phyloP scores from a whole-genome alignment of 352 stramenopile genomes.

The Globisporangium irregulare region DNA sequence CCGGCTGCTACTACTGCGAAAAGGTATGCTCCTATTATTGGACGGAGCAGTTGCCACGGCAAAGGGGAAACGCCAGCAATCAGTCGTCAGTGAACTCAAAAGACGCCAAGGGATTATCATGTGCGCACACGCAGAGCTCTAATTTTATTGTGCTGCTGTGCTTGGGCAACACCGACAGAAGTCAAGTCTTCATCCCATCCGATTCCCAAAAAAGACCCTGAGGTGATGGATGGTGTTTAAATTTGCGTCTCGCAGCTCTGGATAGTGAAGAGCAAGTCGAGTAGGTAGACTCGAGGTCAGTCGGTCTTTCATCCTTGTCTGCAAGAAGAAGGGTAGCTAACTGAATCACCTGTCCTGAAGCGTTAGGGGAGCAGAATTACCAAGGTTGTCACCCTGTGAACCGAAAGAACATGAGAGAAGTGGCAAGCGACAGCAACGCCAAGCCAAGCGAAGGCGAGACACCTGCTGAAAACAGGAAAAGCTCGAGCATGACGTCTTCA shows the following conservation, averaged over 20 bases:
- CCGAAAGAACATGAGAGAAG: not conserved
- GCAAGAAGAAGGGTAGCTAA: not conserved
- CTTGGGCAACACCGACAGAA: no score
- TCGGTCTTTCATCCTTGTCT: not conserved
- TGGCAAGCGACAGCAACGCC: not conserved
- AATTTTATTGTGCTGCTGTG: not conserved
- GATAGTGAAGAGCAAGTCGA: not conserved
- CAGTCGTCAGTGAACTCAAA: no score
- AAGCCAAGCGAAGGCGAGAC: not conserved
- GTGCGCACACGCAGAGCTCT: not conserved
- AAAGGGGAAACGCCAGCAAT: not conserved
- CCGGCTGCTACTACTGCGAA: not conserved
- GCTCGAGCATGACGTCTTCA: not conserved
- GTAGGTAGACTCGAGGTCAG: not conserved
- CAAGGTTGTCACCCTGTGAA: not conserved
- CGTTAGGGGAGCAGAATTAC: not conserved
- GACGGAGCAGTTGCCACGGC: slow-evolving; percentile 2
- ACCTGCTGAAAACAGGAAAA: not conserved
- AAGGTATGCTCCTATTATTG: slow-evolving; percentile 1
- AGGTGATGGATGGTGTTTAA: not conserved
- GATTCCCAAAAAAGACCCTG: not conserved
- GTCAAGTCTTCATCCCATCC: not conserved
- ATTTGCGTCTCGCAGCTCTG: not conserved
- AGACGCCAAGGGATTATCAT: not conserved
- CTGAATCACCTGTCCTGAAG: not conserved